Evolutionary conservation across 2,329 filamentous ascomycete species (phyloP).

Genomic region (Trichoderma cornu-damae): DNA sequence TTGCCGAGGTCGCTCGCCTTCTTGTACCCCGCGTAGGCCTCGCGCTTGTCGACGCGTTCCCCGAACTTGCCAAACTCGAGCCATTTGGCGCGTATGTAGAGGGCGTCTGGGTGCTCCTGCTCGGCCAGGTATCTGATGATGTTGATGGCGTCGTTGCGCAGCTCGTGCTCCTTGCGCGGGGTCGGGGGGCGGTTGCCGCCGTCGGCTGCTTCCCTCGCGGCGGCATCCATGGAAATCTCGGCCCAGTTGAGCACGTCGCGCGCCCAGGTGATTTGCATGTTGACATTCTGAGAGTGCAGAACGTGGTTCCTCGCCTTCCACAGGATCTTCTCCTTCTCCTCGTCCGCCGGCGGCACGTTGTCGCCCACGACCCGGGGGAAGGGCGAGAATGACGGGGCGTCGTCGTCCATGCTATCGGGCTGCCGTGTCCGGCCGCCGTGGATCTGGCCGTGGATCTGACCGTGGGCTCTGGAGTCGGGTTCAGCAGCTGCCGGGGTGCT

Average conservation of each 20-base stretch:
- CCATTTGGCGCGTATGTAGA: slow-evolving; percentile 96
- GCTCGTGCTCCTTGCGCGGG: slow-evolving; percentile 80
- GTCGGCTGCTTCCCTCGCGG: slow-evolving; percentile 55
- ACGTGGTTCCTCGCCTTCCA: slow-evolving; percentile 80
- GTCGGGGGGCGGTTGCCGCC: slow-evolving; percentile 60
- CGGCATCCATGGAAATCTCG: slow-evolving; percentile 74
- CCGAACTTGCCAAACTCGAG: slow-evolving; percentile 97
- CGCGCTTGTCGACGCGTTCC: slow-evolving; percentile 83
- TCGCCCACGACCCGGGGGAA: slow-evolving; percentile 84
- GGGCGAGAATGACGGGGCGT: slow-evolving; percentile 76
- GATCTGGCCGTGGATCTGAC: neutral
- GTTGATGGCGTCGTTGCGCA: slow-evolving; percentile 83
- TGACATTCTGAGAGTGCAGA: slow-evolving; percentile 86
- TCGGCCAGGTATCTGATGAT: slow-evolving; percentile 86
- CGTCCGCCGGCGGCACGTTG: slow-evolving; percentile 88
- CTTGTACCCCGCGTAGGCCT: slow-evolving; percentile 83
- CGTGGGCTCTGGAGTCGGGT: slow-evolving; percentile 11
- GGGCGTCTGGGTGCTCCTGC: slow-evolving; percentile 86
- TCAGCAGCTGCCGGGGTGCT: neutral
- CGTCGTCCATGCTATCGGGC: slow-evolving; percentile 43
- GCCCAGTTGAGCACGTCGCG: slow-evolving; percentile 87
- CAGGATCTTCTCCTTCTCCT: slow-evolving; percentile 85
- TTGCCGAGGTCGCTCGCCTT: slow-evolving; percentile 82
- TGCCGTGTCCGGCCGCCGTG: slow-evolving; percentile 31
- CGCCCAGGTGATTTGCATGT: slow-evolving; percentile 96